phyloP scores from a whole-genome alignment of 2,329 filamentous ascomycete genomes.

The Fusarium miscanthi region DNA sequence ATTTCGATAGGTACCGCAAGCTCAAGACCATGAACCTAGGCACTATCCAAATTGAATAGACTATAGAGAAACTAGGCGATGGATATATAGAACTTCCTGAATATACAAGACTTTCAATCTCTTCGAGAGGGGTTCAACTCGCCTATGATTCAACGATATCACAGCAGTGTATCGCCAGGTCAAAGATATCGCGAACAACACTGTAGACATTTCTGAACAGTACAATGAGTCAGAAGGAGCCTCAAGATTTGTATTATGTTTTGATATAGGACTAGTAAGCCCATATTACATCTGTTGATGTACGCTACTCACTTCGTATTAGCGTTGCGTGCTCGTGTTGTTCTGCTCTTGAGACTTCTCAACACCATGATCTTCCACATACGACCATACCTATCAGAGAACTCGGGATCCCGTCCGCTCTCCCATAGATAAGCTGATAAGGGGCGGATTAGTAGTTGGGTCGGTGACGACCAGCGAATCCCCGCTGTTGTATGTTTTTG shows the following conservation, averaged over 20 bases:
- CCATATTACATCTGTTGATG: neutral
- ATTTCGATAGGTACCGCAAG: neutral
- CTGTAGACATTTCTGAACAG: neutral
- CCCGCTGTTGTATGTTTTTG: conserved; percentile 19
- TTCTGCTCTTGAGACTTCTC: neutral
- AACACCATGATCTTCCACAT: neutral
- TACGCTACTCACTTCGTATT: neutral
- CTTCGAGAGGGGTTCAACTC: no score
- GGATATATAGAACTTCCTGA: no score
- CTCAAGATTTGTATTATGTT: neutral
- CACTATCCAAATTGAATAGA: neutral
- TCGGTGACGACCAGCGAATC: conserved; percentile 7
- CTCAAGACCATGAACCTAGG: neutral
- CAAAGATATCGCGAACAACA: neutral
- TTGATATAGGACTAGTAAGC: no score
- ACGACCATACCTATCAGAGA: conserved; percentile 7
- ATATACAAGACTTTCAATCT: neutral
- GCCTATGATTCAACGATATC: neutral
- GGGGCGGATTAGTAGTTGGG: conserved; percentile 17
- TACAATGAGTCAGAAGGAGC: no score
- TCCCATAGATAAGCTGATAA: conserved; percentile 5
- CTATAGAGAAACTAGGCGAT: no score
- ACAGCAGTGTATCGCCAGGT: neutral
- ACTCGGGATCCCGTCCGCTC: conserved; percentile 7
- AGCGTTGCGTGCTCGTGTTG: neutral